Evolutionary conservation across 495 filamentous ascomycete genomes (phyloP).

Genomic region (Podospora fimiseda): DNA sequence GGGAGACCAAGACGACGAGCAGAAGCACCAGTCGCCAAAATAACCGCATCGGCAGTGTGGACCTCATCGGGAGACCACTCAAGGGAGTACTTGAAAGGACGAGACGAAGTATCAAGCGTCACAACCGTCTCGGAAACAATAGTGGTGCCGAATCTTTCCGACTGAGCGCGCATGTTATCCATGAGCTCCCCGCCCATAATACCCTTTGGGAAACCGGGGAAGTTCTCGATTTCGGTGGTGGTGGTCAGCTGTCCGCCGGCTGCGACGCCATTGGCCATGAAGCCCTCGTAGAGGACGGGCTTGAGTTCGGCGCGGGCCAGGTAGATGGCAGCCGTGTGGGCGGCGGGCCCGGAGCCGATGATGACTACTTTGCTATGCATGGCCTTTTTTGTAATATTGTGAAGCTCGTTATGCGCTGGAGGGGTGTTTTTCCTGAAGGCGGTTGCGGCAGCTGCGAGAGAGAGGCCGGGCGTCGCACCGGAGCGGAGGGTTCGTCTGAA

Average conservation of each 20-base stretch:
- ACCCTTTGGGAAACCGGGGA: conserved; percentile 83
- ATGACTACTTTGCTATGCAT: conserved; percentile 81
- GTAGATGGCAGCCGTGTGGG: conserved; percentile 95
- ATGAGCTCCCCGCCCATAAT: conserved; percentile 83
- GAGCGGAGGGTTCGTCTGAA: conserved; percentile 49
- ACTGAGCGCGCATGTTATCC: conserved; percentile 92
- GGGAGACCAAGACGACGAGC: conserved; percentile 72
- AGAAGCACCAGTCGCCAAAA: conserved; percentile 93
- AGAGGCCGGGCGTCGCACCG: conserved; percentile 52
- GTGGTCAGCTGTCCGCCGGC: conserved; percentile 95
- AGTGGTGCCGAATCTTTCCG: conserved; percentile 80
- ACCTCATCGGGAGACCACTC: conserved; percentile 72
- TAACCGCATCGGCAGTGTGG: conserved; percentile 81
- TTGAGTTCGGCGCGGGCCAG: conserved; percentile 88
- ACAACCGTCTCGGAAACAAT: conserved; percentile 89
- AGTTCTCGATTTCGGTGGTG: conserved; percentile 98
- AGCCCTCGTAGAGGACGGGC: conserved; percentile 92
- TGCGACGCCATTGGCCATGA: conserved; percentile 94
- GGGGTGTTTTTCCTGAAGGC: conserved; percentile 59
- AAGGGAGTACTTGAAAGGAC: conserved; percentile 87
- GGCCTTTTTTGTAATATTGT: conserved; percentile 45
- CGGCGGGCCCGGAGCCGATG: conserved; percentile 91
- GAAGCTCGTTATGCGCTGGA: conserved; percentile 45
- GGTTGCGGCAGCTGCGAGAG: conserved; percentile 54
- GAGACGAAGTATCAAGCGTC: conserved; percentile 74